Evolutionary conservation across 1,284 basidiomycete genomes (phyloP).

Genomic region (Agaricales sp.): DNA sequence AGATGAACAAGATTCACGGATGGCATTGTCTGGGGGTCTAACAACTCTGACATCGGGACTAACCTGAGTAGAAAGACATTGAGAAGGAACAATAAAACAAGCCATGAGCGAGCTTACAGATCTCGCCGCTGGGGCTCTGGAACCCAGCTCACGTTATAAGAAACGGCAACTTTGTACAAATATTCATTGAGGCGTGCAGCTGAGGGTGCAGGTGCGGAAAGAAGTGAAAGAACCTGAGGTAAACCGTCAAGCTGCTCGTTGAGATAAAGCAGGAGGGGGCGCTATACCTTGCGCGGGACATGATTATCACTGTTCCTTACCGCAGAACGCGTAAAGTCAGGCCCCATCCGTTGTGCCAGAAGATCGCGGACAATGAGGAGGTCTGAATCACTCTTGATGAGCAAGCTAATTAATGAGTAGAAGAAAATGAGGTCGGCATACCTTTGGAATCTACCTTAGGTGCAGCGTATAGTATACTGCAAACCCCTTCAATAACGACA

Average conservation of each 20-base stretch:
- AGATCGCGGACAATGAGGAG: conserved; percentile 42
- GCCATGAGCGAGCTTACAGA: conserved; percentile 26
- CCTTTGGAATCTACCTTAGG: conserved; percentile 50
- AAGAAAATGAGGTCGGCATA: conserved; percentile 13
- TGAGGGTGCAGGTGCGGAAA: conserved; percentile 42
- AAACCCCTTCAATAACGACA: conserved; percentile 47
- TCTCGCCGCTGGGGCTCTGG: conserved; percentile 52
- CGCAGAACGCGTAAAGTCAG: conserved; percentile 46
- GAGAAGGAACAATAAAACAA: not conserved
- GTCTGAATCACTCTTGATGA: conserved; percentile 28
- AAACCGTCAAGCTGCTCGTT: conserved; percentile 1
- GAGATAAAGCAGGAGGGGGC: not conserved
- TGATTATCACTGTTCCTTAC: conserved; percentile 38
- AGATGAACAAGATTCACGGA: conserved; percentile 48
- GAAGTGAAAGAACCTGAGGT: conserved; percentile 37
- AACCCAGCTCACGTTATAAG: conserved; percentile 48
- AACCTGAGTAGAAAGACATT: conserved; percentile 26
- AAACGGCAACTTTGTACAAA: conserved; percentile 40
- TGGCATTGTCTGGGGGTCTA: conserved; percentile 37
- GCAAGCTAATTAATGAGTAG: conserved; percentile 4
- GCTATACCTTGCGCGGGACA: conserved; percentile 42
- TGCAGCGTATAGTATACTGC: conserved; percentile 55
- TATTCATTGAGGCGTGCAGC: conserved; percentile 45
- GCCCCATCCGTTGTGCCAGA: conserved; percentile 44
- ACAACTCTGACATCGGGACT: conserved; percentile 43